Conservation (phyloP, 192 early-diverging fungal species). For the Backusella sp. region DNA sequence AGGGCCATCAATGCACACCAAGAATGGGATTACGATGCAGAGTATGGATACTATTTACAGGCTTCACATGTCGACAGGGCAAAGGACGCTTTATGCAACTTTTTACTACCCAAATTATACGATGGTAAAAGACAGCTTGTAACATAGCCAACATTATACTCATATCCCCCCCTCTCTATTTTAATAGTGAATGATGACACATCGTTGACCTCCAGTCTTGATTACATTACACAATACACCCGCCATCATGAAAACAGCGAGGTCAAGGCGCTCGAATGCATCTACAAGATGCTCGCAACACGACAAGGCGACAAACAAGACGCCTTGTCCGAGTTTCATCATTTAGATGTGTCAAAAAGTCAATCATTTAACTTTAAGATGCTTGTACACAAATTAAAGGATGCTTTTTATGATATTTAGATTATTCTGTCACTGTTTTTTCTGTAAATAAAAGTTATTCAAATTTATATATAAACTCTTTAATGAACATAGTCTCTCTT, state of each 20-base stretch:
- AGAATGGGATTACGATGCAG: constrained; percentile 2
- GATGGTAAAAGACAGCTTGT: background rate
- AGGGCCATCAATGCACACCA: constrained; percentile 6
- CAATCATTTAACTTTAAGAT: background rate
- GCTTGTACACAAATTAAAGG: background rate
- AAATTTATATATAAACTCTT: background rate
- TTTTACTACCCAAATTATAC: constrained; percentile 1
- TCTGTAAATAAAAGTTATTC: background rate
- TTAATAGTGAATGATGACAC: background rate
- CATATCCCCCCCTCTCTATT: background rate
- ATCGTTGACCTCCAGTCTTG: background rate
- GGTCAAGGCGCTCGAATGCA: background rate
- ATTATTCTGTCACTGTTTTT: background rate
- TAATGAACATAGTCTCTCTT: constrained; percentile 35
- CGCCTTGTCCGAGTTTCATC: background rate
- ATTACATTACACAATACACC: background rate
- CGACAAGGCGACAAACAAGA: background rate
- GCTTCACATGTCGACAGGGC: background rate
- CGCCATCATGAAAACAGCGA: background rate
- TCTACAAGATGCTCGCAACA: background rate
- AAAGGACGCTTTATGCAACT: background rate
- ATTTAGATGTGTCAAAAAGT: background rate
- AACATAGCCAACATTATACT: background rate
- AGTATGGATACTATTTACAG: background rate
- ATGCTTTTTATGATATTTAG: background rate